Evolutionary conservation across 495 filamentous ascomycete species (phyloP).

Genomic region (Cryomyces minteri): DNA sequence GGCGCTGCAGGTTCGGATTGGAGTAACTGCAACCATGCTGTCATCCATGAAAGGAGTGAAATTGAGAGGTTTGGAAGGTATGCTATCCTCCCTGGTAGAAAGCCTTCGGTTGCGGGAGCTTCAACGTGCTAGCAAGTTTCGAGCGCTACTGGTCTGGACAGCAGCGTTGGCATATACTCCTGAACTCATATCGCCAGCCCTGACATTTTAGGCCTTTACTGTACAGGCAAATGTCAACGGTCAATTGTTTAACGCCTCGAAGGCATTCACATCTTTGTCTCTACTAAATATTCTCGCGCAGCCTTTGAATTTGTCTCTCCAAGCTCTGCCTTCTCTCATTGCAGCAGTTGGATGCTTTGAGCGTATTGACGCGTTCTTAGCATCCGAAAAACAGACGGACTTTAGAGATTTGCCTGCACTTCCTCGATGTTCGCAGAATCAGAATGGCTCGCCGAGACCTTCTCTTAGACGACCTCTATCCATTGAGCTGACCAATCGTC

Average conservation of each 20-base stretch:
- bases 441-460: conserved; percentile 15
- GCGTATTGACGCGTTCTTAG: conserved; percentile 40
- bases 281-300: conserved; percentile 39
- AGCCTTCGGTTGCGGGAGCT: too few species aligned
- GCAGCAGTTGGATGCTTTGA: conserved; percentile 36
- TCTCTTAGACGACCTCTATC: too few species aligned
- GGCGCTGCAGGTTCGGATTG: too few species aligned
- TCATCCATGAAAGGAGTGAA: conserved; percentile 43
- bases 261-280: conserved; percentile 39
- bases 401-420: too few species aligned
- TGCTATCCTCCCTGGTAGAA: too few species aligned
- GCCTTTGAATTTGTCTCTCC: conserved; percentile 37
- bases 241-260: conserved; percentile 18
- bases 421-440: conserved; percentile 9
- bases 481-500: conserved; percentile 8
- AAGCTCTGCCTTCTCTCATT: conserved; percentile 31
- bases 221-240: too few species aligned
- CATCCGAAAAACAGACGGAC: conserved; percentile 17
- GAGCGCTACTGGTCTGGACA: too few species aligned
- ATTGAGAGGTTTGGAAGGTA: conserved; percentile 44
- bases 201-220: too few species aligned
- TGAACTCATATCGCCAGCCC: too few species aligned
- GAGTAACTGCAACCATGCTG: conserved; percentile 31
- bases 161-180: too few species aligned
- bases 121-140: too few species aligned